phyloP scores from a whole-genome alignment of 371 early-diverging fungal species.

The Lichtheimia corymbifera region DNA sequence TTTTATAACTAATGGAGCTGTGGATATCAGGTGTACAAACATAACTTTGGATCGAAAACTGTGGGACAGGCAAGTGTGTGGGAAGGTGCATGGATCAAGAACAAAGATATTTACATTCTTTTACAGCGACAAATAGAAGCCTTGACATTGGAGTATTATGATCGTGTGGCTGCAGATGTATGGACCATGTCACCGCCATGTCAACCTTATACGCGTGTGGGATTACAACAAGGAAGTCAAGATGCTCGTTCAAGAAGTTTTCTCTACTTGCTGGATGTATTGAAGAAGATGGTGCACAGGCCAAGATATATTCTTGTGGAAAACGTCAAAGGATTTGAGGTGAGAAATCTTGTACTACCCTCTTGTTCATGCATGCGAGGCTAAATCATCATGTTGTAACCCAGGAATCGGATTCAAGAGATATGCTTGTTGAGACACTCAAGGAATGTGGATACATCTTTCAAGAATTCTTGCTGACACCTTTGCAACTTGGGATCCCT shows the following conservation, averaged over 20 bases:
- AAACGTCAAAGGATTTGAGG: conserved; percentile 87
- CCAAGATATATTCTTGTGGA: conserved; percentile 78
- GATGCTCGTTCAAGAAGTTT: conserved; percentile 80
- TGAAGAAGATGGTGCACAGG: conserved; percentile 55
- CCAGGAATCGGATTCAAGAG: conserved; percentile 63
- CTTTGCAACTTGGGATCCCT: conserved; percentile 68
- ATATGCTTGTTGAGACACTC: conserved; percentile 54
- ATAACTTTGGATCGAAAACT: conserved; percentile 71
- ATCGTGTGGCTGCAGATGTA: conserved; percentile 66
- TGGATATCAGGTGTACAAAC: conserved; percentile 53
- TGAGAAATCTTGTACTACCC: conserved; percentile 12
- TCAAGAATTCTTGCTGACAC: conserved; percentile 71
- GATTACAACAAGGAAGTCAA: conserved; percentile 72
- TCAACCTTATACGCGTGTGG: conserved; percentile 83
- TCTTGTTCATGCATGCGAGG: background rate
- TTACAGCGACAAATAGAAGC: conserved; percentile 57
- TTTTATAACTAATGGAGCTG: background rate
- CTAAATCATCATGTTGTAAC: background rate
- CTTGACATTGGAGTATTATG: conserved; percentile 60
- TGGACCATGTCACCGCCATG: conserved; percentile 89
- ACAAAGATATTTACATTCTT: background rate
- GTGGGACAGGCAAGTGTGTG: conserved; percentile 57
- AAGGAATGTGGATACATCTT: conserved; percentile 48
- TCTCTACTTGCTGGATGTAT: conserved; percentile 66
- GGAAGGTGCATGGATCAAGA: background rate